A percentile compares a stretch with the other conserved stretches of the same genome.
Evolutionary conservation across 225 moss, liverwort and hornwort genomes (phyloP).

Genomic region (Anthoceros angustus): DNA sequence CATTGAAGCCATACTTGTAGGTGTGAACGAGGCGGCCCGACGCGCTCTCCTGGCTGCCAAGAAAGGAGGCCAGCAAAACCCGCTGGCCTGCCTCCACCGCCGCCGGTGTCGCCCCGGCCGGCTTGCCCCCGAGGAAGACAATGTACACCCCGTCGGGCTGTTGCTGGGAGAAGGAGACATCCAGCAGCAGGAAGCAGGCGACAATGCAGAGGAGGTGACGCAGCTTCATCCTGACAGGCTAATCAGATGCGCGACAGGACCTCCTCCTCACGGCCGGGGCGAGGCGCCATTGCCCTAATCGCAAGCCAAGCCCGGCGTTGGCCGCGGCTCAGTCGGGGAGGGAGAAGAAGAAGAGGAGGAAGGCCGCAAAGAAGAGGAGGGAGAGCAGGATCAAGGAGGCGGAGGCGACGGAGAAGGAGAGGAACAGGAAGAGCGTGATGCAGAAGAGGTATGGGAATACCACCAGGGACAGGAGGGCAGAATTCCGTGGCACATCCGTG

Average conservation of each 20-base stretch:
- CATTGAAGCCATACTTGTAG: constrained; percentile 37
- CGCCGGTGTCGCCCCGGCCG: background rate
- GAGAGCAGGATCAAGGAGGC: background rate
- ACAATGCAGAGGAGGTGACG: background rate
- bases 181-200: background rate
- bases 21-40: constrained; percentile 21
- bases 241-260: background rate
- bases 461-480: background rate
- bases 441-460: background rate
- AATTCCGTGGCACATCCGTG: constrained; percentile 3
- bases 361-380: background rate
- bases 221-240: background rate
- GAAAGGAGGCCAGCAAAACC: background rate
- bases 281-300: background rate
- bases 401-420: background rate
- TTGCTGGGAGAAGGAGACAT: background rate
- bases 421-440: background rate
- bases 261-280: background rate
- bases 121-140: background rate
- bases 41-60: background rate
- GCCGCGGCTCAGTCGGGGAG: background rate
- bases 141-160: background rate
- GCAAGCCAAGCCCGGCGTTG: background rate
- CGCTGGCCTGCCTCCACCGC: background rate
- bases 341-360: background rate